Conservation (phyloP, 2,329 filamentous ascomycete genomes). For the Epicoccum nigrum region DNA sequence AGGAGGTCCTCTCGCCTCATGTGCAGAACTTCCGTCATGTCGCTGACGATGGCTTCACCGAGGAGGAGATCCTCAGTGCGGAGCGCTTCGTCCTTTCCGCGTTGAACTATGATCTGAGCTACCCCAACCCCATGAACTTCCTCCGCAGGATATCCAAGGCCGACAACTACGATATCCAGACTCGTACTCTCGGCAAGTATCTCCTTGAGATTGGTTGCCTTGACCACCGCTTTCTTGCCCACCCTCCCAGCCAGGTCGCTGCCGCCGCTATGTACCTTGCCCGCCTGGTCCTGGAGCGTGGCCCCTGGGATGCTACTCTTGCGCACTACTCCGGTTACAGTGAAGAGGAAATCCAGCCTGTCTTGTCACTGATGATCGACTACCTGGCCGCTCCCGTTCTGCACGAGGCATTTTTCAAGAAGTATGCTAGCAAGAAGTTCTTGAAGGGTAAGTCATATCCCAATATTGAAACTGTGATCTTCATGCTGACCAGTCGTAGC, state of each 20-base stretch:
- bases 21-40: conserved; percentile 97
- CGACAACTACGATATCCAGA: conserved; percentile 98
- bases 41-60: conserved; percentile 93
- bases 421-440: conserved; percentile 99
- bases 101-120: conserved; percentile 95
- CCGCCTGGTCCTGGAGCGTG: conserved; percentile 86
- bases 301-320: conserved; percentile 89
- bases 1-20: conserved; percentile 95
- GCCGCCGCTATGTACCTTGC: conserved; percentile 95
- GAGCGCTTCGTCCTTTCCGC: conserved; percentile 92
- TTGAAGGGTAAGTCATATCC: conserved; percentile 76
- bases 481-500: conserved; percentile 58
- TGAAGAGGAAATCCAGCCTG: conserved; percentile 90
- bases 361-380: conserved; percentile 93
- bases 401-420: conserved; percentile 99
- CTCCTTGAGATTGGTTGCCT: conserved; percentile 95
- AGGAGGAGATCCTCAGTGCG: conserved; percentile 94
- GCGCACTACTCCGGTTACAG: conserved; percentile 91
- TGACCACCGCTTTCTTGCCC: conserved; percentile 91
- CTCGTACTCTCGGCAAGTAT: conserved; percentile 95
- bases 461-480: not conserved
- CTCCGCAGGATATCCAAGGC: conserved; percentile 97
- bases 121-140: conserved; percentile 99
- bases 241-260: conserved; percentile 86
- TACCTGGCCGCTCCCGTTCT: conserved; percentile 89